Base-by-base conservation (phyloP, 768 basidiomycete genomes). In the Tulasnella sp. region DNA sequence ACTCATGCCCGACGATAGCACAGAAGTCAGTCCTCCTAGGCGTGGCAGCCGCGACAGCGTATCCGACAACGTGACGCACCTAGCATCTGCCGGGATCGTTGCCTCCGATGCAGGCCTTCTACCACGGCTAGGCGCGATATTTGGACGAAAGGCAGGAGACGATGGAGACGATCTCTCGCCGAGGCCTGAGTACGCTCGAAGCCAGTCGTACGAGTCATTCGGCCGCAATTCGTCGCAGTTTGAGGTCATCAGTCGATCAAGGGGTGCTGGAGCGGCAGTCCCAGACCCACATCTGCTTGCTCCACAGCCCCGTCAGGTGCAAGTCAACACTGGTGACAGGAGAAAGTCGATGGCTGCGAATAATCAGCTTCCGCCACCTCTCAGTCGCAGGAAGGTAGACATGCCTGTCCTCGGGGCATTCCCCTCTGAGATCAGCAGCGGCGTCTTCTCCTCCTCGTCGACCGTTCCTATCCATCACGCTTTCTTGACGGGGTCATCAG, bases 31-130 rank as follows among this genome's bases (percentile, higher is more conserved):
- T 19, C n/a, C 19, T 19, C 19, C 45, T 22, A 43, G 4, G 2
- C 46, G 30, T 9, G 57, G n/a, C 19, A 17, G 3, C 27, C n/a
- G 43, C 34, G 31, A 21, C n/a, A 46, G 57, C 11, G 44, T 48
- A 15, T 25, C 46, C 12, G 29, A 25, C 21, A 55, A 45, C 15
- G 54, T 27, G 2, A 17, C 43, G 4, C 44, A 59, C 17, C 27
- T 29, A 10, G 57, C 27, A 19, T 50, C 31, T 4, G 21, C 46
- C 24, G 44, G 29, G 57, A 52, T 24, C 25, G 49, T 21, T 10
- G n/a, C 57, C 22, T 59, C 44, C 49, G 57, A 59, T 19, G 25
- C 44, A 38, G 57, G 57, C 3, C 49, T 50, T 19, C 31, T 59
- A 31, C 29, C 57, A n/a, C 25, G 38, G 8, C 27, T 57, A 21